A percentile compares a stretch with the other conserved stretches of the same genome.
Conservation (phyloP, 2,329 filamentous ascomycete genomes). For the Colletotrichum chrysophilum region DNA sequence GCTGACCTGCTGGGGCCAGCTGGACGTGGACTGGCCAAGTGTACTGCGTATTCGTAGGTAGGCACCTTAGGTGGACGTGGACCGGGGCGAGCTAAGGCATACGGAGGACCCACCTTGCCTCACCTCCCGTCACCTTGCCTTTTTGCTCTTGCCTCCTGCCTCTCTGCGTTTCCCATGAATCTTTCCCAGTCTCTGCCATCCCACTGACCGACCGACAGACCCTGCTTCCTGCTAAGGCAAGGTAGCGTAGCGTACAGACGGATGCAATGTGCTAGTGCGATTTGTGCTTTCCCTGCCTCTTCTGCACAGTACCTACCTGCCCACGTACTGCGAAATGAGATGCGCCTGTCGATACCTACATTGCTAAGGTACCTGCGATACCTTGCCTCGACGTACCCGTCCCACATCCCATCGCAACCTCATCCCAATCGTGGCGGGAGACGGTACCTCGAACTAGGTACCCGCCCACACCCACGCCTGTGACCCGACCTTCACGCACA, state of each 20-base stretch:
- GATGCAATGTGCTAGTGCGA: not conserved
- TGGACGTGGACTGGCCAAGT: not conserved
- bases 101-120: not conserved
- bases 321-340: not conserved
- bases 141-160: not conserved
- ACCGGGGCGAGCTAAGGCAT: not conserved
- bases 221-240: not conserved
- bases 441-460: slow-evolving; percentile 14
- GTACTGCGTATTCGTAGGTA: not conserved
- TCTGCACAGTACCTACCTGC: not conserved
- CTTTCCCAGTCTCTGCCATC: not conserved
- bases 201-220: not conserved
- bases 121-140: not conserved
- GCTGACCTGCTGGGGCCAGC: not conserved
- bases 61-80: not conserved
- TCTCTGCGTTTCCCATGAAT: slow-evolving; percentile 1
- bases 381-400: not conserved
- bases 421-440: not conserved
- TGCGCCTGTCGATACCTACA: not conserved
- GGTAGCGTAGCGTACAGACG: not conserved
- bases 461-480: slow-evolving; percentile 4
- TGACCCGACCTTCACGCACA: not conserved
- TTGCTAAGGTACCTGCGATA: not conserved
- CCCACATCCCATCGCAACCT: not conserved
- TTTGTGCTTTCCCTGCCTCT: not conserved